Evolutionary conservation across 2,329 filamentous ascomycete species (phyloP), one percentile per base, ranked within the genome.

Genomic region (Fusarium piperis): DNA sequence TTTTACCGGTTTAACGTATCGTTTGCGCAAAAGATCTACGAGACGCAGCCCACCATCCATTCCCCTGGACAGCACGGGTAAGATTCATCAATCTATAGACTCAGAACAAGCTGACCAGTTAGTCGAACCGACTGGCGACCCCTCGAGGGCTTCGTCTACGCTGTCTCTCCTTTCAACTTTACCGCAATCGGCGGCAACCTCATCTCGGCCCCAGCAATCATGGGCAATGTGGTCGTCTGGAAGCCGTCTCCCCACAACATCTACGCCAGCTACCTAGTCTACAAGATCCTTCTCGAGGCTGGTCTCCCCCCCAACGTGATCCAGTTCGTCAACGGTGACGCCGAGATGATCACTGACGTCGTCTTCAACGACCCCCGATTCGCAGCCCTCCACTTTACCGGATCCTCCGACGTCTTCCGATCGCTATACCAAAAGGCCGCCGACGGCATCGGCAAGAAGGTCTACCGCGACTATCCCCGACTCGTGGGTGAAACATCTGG

Each of bases 171-270:
- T 38, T 98, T 97, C 88, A 98, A 98, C 85, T 97, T 98, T 83
- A 97, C 94, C n/a, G 95, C 95, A 67, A 97, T 98, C 75, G 94
- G 91, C 13, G 95, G 91, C 62, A 97, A 97, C 82, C 86, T 98
- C 39, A 89, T 92, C 16, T 92, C 90, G 30, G 91, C 93, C 1
- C 94, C 95, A 6, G 94, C 94, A 0, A 84, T 97, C 60, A 91
- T 97, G 87, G 95, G 95, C 67, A 98, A 98, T 81, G 95, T 97
- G 2, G 94, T 97, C 3, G 83, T 98, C 46, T 97, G 95, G 95
- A 98, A 98, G 86, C 95, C 95, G 13, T 95, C 93, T 9, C 93
- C 94, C 71, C 91, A 86, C 13, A 93, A 94, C 32, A 92, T 97
- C 65, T 92, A 92, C 12, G 94, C 93, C 71, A 97, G 94, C 85